Evolutionary conservation across 139 green algal genomes (phyloP).

Genomic region (Gonium pectorale): DNA sequence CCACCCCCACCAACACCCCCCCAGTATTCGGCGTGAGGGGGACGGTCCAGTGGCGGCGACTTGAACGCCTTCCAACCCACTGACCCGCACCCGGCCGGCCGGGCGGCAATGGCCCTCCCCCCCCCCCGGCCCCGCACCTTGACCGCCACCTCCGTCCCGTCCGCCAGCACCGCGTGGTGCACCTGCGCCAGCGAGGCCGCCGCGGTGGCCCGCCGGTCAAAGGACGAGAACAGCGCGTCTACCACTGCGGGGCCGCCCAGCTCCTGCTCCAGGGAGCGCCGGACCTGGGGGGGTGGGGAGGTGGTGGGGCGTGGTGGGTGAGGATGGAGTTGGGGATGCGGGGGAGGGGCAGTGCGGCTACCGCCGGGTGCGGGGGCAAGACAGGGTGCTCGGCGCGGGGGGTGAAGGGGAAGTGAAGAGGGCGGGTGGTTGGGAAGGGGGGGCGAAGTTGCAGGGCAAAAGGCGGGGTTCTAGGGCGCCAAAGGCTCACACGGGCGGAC

Average conservation of each 20-base stretch:
- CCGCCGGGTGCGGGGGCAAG: no score
- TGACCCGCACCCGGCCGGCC: neutral
- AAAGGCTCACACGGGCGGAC: no score
- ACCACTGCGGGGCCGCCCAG: constrained; percentile 48
- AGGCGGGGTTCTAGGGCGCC: no score
- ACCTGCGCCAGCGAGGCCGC: constrained; percentile 85
- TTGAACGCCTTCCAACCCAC: no score
- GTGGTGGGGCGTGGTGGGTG: neutral
- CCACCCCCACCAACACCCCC: no score
- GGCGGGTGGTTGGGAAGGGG: neutral
- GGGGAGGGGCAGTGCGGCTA: no score
- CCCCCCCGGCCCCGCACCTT: constrained; percentile 68
- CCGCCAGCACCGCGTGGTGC: constrained; percentile 71
- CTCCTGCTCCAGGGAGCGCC: constrained; percentile 54
- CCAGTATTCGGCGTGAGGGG: no score
- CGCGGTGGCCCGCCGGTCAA: constrained; percentile 73
- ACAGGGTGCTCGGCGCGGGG: no score
- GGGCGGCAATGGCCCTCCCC: neutral
- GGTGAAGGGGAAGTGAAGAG: neutral
- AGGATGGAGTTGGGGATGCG: neutral
- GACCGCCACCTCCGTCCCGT: constrained; percentile 77
- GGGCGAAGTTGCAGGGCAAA: no score
- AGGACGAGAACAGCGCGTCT: constrained; percentile 74
- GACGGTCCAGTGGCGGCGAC: neutral
- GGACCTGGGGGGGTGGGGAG: constrained; percentile 13